Percentiles rank a stretch among this genome's conserved stretches.
Evolutionary conservation across 345 rosid genomes (phyloP).

Genomic region (Eucalyptus globulus): DNA sequence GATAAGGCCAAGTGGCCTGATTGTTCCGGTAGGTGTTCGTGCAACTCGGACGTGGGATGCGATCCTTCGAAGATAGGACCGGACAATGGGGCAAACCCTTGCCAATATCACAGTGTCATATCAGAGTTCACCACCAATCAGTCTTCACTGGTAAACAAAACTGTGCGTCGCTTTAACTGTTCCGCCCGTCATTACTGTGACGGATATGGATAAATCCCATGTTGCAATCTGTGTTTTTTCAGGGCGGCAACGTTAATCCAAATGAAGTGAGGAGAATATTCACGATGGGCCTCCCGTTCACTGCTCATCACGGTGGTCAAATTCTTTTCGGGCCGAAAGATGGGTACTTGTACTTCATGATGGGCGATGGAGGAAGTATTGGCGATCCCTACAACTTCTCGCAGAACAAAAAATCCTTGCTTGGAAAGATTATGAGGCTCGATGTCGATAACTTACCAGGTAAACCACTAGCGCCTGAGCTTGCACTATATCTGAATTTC

Average conservation of each 20-base stretch:
- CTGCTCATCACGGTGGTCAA: constrained; percentile 78
- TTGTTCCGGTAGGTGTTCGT: constrained; percentile 68
- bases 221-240: not conserved
- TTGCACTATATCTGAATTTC: not conserved
- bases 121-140: constrained; percentile 54
- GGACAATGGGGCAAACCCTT: constrained; percentile 60
- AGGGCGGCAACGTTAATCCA: constrained; percentile 60
- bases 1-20: constrained; percentile 57
- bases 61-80: constrained; percentile 62
- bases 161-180: not conserved
- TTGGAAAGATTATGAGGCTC: constrained; percentile 85
- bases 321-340: constrained; percentile 85
- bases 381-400: constrained; percentile 82
- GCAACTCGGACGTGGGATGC: constrained; percentile 72
- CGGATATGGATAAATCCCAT: not conserved
- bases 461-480: constrained; percentile 8
- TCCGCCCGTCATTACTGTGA: not conserved
- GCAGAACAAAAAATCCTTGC: constrained; percentile 92
- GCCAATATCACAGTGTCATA: constrained; percentile 65
- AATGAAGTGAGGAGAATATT: constrained; percentile 80
- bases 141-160: constrained; percentile 36
- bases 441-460: constrained; percentile 77
- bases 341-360: constrained; percentile 85
- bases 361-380: constrained; percentile 64
- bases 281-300: constrained; percentile 88